Base-by-base conservation (phyloP, 768 basidiomycete genomes). In the Megacollybia marginata region DNA sequence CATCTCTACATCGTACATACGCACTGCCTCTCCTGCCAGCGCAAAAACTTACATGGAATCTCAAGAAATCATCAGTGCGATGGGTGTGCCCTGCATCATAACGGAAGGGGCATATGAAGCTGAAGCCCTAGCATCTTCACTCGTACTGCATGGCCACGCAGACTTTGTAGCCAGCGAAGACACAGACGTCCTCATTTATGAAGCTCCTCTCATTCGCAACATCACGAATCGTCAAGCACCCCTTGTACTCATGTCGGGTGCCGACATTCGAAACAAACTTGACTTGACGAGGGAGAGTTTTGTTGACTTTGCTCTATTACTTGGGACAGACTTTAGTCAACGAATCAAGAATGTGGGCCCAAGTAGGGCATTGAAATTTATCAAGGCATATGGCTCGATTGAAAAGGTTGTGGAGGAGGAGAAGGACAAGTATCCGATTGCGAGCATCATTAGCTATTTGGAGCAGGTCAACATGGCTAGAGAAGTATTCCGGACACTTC, bases 91-190 rank as follows among this genome's bases (percentile, higher is more conserved):
- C 0, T 86, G 83, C 57, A 62, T 94, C 31, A 79, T 88, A 15
- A 69, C 84, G 9, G 69, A 70, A 0, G 83, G 83, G 0, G 77
- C 84, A 0, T 82, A 76, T 50, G 93, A 96, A 62, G 93, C 86
- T 1, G 93, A 96, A 64, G 91, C 88, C 1, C 66, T 95, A 33
- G 92, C 92, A 0, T 79, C 88, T 5, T 76, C 85, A 8, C 71
- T 95, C 35, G 91, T 89, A 10, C 57, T 82, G 13, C 69, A 77
- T 28, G 92, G 93, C 2, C 59, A 74, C 42, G 92, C 89, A 0
- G 92, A 96, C 65, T 92, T 79, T 59, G 93, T 95, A 16, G 88
- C 80, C 4, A 94, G 88, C 55, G 93, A 96, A 67, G 93, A 96
- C 62, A 89, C 88, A 19, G 90, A 92, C 57, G 89, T 92, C 12